Conservation (phyloP, 179 eudicot genomes). For the Beta corolliflora region DNA sequence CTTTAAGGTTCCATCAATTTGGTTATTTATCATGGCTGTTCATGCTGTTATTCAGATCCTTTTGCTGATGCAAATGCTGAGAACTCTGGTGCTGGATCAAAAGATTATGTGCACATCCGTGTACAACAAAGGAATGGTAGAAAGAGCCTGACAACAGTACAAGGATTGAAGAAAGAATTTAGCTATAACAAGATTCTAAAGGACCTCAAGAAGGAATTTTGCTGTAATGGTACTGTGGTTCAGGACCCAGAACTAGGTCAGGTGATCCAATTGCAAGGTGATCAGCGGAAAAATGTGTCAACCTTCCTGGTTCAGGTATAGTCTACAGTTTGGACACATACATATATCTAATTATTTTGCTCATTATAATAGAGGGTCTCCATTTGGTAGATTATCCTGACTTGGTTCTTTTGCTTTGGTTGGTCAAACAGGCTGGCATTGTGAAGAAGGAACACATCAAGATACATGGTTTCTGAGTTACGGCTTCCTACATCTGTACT, state of each 20-base stretch:
- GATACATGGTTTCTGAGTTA: constrained; percentile 61
- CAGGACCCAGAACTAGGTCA: constrained; percentile 43
- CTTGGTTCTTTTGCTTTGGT: neutral
- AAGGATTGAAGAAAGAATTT: constrained; percentile 40
- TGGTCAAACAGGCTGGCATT: constrained; percentile 32
- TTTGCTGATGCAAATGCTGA: constrained; percentile 41
- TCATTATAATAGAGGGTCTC: neutral
- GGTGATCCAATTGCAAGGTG: constrained; percentile 42
- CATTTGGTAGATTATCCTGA: neutral
- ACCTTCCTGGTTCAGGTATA: constrained; percentile 29
- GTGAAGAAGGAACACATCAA: constrained; percentile 64
- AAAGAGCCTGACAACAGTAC: constrained; percentile 49
- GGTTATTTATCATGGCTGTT: neutral
- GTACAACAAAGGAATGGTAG: constrained; percentile 50
- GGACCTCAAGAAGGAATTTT: constrained; percentile 44
- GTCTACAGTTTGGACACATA: neutral
- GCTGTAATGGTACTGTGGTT: constrained; percentile 48
- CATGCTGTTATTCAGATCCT: constrained; percentile 27
- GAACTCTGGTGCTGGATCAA: constrained; percentile 37
- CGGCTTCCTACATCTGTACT: neutral
- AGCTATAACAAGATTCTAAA: constrained; percentile 47
- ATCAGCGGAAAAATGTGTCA: constrained; percentile 40
- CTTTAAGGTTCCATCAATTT: no score
- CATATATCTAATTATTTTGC: neutral
- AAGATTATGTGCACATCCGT: constrained; percentile 47